Evolutionary conservation across 192 early-diverging fungal genomes (phyloP), one percentile per base, ranked within the genome.

Genomic region (Linnemannia elongata): DNA sequence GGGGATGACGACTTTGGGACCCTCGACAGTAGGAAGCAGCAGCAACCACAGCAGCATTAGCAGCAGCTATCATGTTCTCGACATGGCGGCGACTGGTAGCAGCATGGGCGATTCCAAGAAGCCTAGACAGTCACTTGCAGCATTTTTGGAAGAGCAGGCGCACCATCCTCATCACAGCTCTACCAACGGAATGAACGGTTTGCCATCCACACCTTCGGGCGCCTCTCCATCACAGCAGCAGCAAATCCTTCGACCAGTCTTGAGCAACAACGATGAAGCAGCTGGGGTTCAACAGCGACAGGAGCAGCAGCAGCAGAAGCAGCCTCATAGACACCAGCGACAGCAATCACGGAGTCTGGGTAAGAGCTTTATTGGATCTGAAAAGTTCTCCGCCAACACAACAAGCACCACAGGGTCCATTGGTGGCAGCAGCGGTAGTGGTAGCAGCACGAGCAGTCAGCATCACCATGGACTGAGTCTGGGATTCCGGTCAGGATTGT

Each of bases 101-200:
- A 20, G 49, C 22, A 27, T 68, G 27, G 39, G 55, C 68, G 41
- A 44, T 42, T 49, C 20, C 1, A 73, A 54, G 27, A 75, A 63
- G 36, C 45, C 78, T 27, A 80, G 83, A 44, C 83, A 76, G 20
- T 80, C 77, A 3, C 68, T 85, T 0, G 42, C 78, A 1, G 77
- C 35, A 15, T 63, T 85, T 30, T 18, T 76, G 35, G 83, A 84
- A 8, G 76, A 70, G 1, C 73, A 79, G 20, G 8, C 49, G 27
- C 78, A 85, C 57, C 81, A 77, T 36, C 81, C 81, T 13, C 75
- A 77, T 33, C 75, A 76, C 33, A 77, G 75, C 22, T 77, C 75
- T 3, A 77, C 68, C 3, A 41, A 9, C 24, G n/a, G 42, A 27
- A 42, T n/a, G 71, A 24, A 72, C 24, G 8, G 35, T 38, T 38